Percentiles rank a stretch among this genome's conserved stretches.
phyloP scores from a whole-genome alignment of 2,329 filamentous ascomycete species.

The Venturia pyrina region DNA sequence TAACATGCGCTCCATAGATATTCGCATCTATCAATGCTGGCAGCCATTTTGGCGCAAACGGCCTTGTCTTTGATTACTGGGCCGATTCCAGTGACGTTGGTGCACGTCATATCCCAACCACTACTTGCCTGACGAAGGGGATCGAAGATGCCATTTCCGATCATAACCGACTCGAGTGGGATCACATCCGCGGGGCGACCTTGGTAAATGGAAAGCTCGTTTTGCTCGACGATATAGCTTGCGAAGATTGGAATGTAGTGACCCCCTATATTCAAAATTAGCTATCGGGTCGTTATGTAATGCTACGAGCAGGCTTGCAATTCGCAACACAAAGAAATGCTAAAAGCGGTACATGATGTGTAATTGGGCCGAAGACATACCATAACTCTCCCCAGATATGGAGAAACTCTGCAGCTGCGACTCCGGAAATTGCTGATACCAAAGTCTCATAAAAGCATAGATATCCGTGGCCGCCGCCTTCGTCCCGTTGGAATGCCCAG shows the following conservation, averaged over 20 bases:
- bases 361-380: slow-evolving; percentile 20
- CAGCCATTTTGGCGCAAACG: slow-evolving; percentile 35
- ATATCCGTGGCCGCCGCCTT: slow-evolving; percentile 38
- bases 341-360: not conserved
- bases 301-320: not conserved
- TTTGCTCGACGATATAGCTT: slow-evolving; percentile 35
- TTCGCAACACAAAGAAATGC: not conserved
- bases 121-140: slow-evolving; percentile 31
- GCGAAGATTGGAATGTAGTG: slow-evolving; percentile 39
- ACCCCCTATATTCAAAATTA: slow-evolving; percentile 21
- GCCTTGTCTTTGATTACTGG: slow-evolving; percentile 37
- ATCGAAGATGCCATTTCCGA: slow-evolving; percentile 39
- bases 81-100: slow-evolving; percentile 34
- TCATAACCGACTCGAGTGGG: slow-evolving; percentile 34
- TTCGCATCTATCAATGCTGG: slow-evolving; percentile 36
- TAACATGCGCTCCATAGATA: slow-evolving; percentile 32
- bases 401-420: slow-evolving; percentile 31
- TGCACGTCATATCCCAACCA: slow-evolving; percentile 39
- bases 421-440: slow-evolving; percentile 35
- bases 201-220: slow-evolving; percentile 26
- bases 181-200: slow-evolving; percentile 24
- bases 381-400: slow-evolving; percentile 41
- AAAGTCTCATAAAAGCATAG: slow-evolving; percentile 40
- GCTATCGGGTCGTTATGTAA: slow-evolving; percentile 8
- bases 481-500: slow-evolving; percentile 27